Percentiles rank a stretch among this genome's conserved stretches.
phyloP scores from a whole-genome alignment of 2,329 filamentous ascomycete species.

The Colletotrichum destructivum region DNA sequence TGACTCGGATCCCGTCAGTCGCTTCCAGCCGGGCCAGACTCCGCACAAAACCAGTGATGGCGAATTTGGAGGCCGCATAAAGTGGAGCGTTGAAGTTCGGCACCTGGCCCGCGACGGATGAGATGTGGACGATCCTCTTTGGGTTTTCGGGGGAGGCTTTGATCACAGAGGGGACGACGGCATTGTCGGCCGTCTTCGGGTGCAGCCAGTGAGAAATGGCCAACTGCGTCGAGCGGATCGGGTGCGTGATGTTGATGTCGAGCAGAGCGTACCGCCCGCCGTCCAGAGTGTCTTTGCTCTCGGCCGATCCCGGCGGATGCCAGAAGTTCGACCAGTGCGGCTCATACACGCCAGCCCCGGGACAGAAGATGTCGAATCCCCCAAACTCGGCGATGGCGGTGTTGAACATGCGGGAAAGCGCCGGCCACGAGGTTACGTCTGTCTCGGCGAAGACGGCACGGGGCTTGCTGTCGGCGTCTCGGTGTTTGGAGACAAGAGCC shows the following conservation, averaged over 20 bases:
- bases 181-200: constrained; percentile 38
- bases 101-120: constrained; percentile 55
- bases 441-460: constrained; percentile 60
- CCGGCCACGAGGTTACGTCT: constrained; percentile 61
- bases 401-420: constrained; percentile 54
- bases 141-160: constrained; percentile 48
- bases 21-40: constrained; percentile 52
- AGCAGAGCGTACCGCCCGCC: constrained; percentile 53
- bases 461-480: constrained; percentile 40
- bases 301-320: constrained; percentile 55
- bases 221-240: constrained; percentile 58
- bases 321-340: constrained; percentile 60
- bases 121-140: constrained; percentile 56
- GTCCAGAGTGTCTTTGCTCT: constrained; percentile 51
- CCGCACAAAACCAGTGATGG: constrained; percentile 57
- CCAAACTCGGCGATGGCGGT: constrained; percentile 54
- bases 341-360: constrained; percentile 64
- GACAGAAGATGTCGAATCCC: constrained; percentile 59
- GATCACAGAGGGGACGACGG: constrained; percentile 7
- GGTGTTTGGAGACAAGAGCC: constrained; percentile 49
- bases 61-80: constrained; percentile 58
- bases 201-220: constrained; percentile 57
- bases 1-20: constrained; percentile 58
- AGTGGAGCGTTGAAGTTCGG: constrained; percentile 54
- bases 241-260: constrained; percentile 60